A percentile compares a stretch with the other conserved stretches of the same genome.
Evolutionary conservation across 352 stramenopile genomes (phyloP).

Genomic region (Phytopythium vexans): DNA sequence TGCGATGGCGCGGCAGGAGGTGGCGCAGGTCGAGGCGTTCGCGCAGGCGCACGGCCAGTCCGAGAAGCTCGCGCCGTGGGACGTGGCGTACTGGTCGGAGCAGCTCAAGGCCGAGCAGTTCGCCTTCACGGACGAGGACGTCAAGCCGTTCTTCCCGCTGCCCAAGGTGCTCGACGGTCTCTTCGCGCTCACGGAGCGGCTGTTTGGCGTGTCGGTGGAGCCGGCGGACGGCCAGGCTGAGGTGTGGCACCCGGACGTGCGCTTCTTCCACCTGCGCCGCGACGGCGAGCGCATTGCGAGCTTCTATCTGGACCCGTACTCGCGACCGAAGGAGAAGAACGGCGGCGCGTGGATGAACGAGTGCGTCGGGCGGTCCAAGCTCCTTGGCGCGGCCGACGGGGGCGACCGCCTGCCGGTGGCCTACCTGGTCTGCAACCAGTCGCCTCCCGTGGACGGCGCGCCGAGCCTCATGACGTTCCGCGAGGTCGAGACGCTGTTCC

Average conservation of each 20-base stretch:
- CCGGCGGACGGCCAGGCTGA: slow-evolving; percentile 60
- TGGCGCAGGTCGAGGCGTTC: slow-evolving; percentile 88
- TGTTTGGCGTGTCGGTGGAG: slow-evolving; percentile 95
- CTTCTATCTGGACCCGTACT: slow-evolving; percentile 98
- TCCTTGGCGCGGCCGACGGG: slow-evolving; percentile 63
- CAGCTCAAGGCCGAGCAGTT: slow-evolving; percentile 95
- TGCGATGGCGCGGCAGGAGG: slow-evolving; percentile 87
- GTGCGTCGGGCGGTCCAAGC: slow-evolving; percentile 91
- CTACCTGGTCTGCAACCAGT: slow-evolving; percentile 98
- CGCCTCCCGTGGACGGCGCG: slow-evolving; percentile 88
- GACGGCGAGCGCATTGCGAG: slow-evolving; percentile 88
- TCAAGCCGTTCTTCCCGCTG: slow-evolving; percentile 97
- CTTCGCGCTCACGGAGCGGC: slow-evolving; percentile 91
- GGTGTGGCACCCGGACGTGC: slow-evolving; percentile 95
- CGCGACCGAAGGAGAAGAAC: slow-evolving; percentile 95
- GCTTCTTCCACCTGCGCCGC: slow-evolving; percentile 93
- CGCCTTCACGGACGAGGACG: slow-evolving; percentile 95
- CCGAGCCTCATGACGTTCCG: slow-evolving; percentile 98
- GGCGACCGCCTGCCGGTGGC: slow-evolving; percentile 90
- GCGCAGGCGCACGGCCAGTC: slow-evolving; percentile 75
- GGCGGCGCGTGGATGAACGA: slow-evolving; percentile 98
- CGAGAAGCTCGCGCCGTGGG: slow-evolving; percentile 89
- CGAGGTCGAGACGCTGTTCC: slow-evolving; percentile 96
- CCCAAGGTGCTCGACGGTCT: slow-evolving; percentile 92
- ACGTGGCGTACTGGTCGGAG: slow-evolving; percentile 95